Evolutionary conservation across 352 stramenopile genomes (phyloP).

Genomic region (Plasmopara muralis): DNA sequence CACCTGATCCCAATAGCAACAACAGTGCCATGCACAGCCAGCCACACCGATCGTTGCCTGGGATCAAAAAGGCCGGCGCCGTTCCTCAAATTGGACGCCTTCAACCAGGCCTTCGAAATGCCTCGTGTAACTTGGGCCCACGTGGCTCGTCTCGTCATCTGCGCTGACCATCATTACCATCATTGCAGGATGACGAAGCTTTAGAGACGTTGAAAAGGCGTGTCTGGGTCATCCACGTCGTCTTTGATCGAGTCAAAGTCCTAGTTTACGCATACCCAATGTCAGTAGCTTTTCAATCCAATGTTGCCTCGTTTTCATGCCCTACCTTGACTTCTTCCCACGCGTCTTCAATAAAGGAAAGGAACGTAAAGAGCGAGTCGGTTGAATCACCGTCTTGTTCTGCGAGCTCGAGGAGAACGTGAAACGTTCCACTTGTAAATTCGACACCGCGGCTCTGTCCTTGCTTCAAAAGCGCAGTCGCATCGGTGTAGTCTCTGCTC

Average conservation of each 20-base stretch:
- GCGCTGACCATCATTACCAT: too few relatives aligned
- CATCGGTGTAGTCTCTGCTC: conserved; percentile 34
- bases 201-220: not conserved
- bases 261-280: not conserved
- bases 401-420: conserved; percentile 39
- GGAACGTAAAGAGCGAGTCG: conserved; percentile 49
- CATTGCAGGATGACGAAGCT: too few relatives aligned
- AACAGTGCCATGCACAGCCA: conserved; percentile 15
- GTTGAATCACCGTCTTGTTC: conserved; percentile 41
- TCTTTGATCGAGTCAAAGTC: not conserved
- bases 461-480: conserved; percentile 37
- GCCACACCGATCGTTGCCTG: conserved; percentile 15
- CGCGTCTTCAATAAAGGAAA: conserved; percentile 54
- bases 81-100: conserved; percentile 56
- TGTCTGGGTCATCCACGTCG: not conserved
- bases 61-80: conserved; percentile 22
- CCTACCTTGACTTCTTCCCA: conserved; percentile 62
- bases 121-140: not conserved
- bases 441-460: conserved; percentile 35
- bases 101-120: conserved; percentile 24
- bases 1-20: conserved; percentile 21
- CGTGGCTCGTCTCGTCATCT: not conserved
- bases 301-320: too few relatives aligned
- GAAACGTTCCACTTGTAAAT: conserved; percentile 56
- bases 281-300: not conserved